Percentiles rank a stretch among this genome's conserved stretches.
Conservation (phyloP, 305 asterid species). For the Salvia sclarea region DNA sequence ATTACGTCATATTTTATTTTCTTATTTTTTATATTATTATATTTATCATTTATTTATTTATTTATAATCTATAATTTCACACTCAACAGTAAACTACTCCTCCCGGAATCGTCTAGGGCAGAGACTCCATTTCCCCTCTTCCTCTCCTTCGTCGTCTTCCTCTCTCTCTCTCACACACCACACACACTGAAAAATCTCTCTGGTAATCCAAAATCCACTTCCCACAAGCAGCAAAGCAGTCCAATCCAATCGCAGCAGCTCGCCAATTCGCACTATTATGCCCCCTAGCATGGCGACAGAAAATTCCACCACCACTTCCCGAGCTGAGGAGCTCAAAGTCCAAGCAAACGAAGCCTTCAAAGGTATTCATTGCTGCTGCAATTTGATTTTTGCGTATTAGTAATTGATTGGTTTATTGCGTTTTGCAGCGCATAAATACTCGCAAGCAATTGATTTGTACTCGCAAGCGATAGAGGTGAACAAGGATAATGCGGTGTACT, state of each 20-base stretch:
- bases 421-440: constrained; percentile 72
- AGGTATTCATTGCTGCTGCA: constrained; percentile 52
- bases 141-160: neutral
- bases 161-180: neutral
- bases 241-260: constrained; percentile 20
- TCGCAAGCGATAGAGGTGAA: constrained; percentile 81
- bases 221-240: constrained; percentile 5
- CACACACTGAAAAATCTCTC: constrained; percentile 13
- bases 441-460: constrained; percentile 91
- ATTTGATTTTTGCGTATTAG: constrained; percentile 19
- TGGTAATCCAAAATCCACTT: no score
- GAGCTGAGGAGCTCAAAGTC: constrained; percentile 78
- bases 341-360: constrained; percentile 93
- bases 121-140: neutral
- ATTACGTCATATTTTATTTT: no score
- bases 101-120: constrained; percentile 39
- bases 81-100: constrained; percentile 9
- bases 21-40: no score
- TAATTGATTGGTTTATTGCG: neutral
- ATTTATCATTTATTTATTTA: neutral
- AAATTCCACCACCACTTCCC: constrained; percentile 46
- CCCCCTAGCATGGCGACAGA: constrained; percentile 80
- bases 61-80: constrained; percentile 2
- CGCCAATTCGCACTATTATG: constrained; percentile 45
- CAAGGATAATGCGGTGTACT: constrained; percentile 75